These are phyloP conservation scores for Colletotrichum nymphaeae DNA, from an alignment of 2,329 filamentous ascomycete genomes.

Conservation along the genomic window DNA sequence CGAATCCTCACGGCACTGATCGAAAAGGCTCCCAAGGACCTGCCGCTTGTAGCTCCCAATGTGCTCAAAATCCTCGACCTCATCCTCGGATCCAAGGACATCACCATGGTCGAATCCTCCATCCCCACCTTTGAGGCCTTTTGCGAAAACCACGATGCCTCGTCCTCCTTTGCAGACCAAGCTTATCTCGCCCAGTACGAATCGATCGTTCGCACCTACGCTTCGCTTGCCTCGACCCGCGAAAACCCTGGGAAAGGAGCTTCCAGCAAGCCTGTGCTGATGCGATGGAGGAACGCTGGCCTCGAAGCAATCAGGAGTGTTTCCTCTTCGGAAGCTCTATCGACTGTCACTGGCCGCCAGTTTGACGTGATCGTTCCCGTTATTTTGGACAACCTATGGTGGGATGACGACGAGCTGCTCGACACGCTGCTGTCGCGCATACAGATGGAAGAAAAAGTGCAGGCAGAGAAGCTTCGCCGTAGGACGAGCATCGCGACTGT, in stretches of 20 bases:
- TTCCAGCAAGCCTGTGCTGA: constrained; percentile 77
- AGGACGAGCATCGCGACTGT: constrained; percentile 85
- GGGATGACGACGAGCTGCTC: constrained; percentile 77
- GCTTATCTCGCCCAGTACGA: constrained; percentile 86
- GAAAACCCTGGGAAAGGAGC: constrained; percentile 61
- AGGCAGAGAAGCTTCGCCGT: constrained; percentile 73
- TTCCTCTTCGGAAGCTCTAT: constrained; percentile 82
- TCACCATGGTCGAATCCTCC: constrained; percentile 93
- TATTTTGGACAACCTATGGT: constrained; percentile 88
- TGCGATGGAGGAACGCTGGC: constrained; percentile 81
- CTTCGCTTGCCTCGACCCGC: constrained; percentile 79
- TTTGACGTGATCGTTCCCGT: constrained; percentile 84
- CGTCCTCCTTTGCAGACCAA: constrained; percentile 86
- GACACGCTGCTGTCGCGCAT: constrained; percentile 75
- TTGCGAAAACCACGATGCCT: constrained; percentile 88
- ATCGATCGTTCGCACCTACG: constrained; percentile 83
- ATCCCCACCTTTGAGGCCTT: constrained; percentile 88
- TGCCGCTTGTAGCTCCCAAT: constrained; percentile 87
- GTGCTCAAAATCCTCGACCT: constrained; percentile 87
- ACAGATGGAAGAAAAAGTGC: constrained; percentile 74
- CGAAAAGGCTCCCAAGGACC: constrained; percentile 90
- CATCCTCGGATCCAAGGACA: constrained; percentile 86
- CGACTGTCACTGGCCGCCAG: constrained; percentile 80
- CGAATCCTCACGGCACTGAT: constrained; percentile 92
- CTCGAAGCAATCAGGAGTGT: constrained; percentile 84